These are phyloP conservation scores for Sophora flavescens DNA, from an alignment of 306 rosid genomes.

Conservation along the genomic window DNA sequence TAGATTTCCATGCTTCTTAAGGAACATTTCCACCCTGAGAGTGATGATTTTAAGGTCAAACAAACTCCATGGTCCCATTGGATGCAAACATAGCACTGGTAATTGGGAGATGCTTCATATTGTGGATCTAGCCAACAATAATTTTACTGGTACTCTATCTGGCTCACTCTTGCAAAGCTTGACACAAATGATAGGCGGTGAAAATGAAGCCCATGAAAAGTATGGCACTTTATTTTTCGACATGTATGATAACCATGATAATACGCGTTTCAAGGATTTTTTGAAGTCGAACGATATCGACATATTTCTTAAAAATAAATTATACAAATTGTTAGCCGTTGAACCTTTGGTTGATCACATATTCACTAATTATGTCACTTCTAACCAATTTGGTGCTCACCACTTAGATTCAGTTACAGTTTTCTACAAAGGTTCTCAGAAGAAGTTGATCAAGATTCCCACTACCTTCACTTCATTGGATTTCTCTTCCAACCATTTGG, in stretches of 20 bases:
- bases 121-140: constrained; percentile 48
- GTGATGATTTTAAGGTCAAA: constrained; percentile 22
- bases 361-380: neutral
- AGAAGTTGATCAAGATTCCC: neutral
- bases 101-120: constrained; percentile 38
- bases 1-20: constrained; percentile 44
- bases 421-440: neutral
- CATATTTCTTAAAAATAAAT: neutral
- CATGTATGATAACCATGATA: neutral
- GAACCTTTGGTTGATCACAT: neutral
- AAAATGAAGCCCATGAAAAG: neutral
- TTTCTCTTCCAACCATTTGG: constrained; percentile 30
- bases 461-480: constrained; percentile 34
- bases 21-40: neutral
- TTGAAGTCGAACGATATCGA: neutral
- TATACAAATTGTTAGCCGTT: neutral
- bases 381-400: neutral
- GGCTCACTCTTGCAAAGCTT: neutral
- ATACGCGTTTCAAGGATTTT: neutral
- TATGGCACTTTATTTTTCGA: neutral
- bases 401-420: constrained; percentile 31
- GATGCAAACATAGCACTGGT: constrained; percentile 31
- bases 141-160: constrained; percentile 43
- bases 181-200: constrained; percentile 36
- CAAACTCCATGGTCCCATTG: neutral